phyloP scores from a whole-genome alignment of 495 filamentous ascomycete genomes.

The Podospora conica region DNA sequence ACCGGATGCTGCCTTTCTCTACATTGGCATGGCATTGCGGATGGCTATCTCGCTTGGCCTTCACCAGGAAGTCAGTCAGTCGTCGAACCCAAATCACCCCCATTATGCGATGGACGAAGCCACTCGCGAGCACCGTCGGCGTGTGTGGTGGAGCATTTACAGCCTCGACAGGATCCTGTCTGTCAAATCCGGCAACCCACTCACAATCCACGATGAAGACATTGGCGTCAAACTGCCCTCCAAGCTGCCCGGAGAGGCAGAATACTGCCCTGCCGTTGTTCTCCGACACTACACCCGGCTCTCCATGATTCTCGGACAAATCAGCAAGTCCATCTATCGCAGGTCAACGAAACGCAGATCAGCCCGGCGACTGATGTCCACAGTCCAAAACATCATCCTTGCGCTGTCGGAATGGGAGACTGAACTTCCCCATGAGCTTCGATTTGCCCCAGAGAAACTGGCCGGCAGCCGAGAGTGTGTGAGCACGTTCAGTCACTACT shows the following conservation, averaged over 20 bases:
- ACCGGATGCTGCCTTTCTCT: constrained; percentile 44
- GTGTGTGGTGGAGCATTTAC: constrained; percentile 50
- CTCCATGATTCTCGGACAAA: constrained; percentile 40
- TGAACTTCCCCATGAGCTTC: constrained; percentile 37
- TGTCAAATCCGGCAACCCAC: constrained; percentile 46
- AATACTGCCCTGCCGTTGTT: constrained; percentile 42
- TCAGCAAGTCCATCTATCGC: constrained; percentile 44
- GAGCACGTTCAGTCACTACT: constrained; percentile 44
- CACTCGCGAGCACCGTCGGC: constrained; percentile 38
- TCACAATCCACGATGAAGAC: constrained; percentile 46
- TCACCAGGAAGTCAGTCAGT: constrained; percentile 39
- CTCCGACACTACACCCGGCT: constrained; percentile 43
- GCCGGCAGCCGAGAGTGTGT: constrained; percentile 40
- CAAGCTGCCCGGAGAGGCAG: constrained; percentile 16
- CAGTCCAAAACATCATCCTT: constrained; percentile 42
- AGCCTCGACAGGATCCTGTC: constrained; percentile 44
- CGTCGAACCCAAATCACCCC: background rate
- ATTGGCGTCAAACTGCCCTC: constrained; percentile 41
- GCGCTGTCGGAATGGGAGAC: constrained; percentile 39
- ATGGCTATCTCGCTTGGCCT: constrained; percentile 49
- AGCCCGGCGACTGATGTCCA: constrained; percentile 38
- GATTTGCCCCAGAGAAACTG: constrained; percentile 39
- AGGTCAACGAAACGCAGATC: constrained; percentile 33
- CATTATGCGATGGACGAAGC: constrained; percentile 9
- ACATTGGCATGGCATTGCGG: constrained; percentile 45